These are phyloP conservation scores for Suillus americanus DNA, from an alignment of 768 basidiomycete genomes.

Conservation along the genomic window DNA sequence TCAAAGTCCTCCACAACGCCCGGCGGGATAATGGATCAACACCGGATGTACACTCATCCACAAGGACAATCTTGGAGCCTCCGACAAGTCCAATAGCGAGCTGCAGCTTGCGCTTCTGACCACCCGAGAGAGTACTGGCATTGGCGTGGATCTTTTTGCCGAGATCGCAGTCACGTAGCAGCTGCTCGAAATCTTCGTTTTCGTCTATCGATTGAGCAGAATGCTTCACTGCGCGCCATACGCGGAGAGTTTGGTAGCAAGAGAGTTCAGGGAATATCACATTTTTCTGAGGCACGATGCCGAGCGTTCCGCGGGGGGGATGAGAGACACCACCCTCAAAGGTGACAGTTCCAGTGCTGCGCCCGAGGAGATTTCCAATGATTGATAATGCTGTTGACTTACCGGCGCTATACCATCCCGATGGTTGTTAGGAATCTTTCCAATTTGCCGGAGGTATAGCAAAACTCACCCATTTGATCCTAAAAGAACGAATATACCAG, in stretches of 20 bases:
- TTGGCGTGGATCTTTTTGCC: conserved; percentile 67
- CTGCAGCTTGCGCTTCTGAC: conserved; percentile 82
- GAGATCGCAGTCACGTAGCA: conserved; percentile 72
- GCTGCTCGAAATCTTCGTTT: conserved; percentile 60
- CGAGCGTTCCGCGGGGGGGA: conserved; percentile 64
- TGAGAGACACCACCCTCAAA: conserved; percentile 51
- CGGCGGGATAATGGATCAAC: conserved; percentile 80
- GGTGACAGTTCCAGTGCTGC: conserved; percentile 55
- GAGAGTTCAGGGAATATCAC: conserved; percentile 77
- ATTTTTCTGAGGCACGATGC: conserved; percentile 83
- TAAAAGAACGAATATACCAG: conserved; percentile 74
- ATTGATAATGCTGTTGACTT: conserved; percentile 75
- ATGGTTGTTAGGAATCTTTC: not conserved
- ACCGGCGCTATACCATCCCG: conserved; percentile 52
- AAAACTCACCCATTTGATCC: conserved; percentile 64
- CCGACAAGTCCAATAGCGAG: conserved; percentile 79
- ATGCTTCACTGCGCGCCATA: conserved; percentile 75
- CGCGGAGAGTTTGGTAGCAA: conserved; percentile 67
- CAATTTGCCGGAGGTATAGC: not conserved
- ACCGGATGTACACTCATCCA: conserved; percentile 75
- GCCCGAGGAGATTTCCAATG: conserved; percentile 60
- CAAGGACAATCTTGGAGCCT: conserved; percentile 66
- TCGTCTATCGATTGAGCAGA: conserved; percentile 38
- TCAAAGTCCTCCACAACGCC: conserved; percentile 75
- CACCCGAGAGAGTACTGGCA: conserved; percentile 68